Base-by-base conservation (phyloP, 345 rosid genomes). In the Ceriops decandra region DNA sequence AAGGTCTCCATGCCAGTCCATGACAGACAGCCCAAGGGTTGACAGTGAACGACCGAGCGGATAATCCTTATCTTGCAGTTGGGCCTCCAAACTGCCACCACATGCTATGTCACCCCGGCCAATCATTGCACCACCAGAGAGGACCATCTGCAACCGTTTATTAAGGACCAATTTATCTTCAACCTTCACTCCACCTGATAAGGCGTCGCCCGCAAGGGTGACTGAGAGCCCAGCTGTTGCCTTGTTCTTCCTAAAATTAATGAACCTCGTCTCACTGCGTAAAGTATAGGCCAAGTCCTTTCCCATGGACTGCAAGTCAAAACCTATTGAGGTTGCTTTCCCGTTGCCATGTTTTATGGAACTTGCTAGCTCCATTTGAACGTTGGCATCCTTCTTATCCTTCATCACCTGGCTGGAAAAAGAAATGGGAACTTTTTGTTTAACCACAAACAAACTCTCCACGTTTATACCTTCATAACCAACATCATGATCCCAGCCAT, bases 1-100 rank as follows among this genome's bases (percentile, higher is more conserved):
- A 64, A 90, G 92, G 77, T 92, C 97, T 6, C 99, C 97, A 10
- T 90, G 99, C 97, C 99, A 95, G 72, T 95, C 99, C 98, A 92
- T 92, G 62, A 86, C 83, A 0, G 97, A 92, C 33, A 92, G 85
- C 62, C 99, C 99, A 1, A 91, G 88, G 7, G 96, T 92, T 22
- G 90, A 80, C 59, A 86, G 76, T 5, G 83, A 87, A 57, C 90
- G 87, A 61, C 98, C 92, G 47, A 92, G 73, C 5, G 92, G 98
- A 80, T 87, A 82, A 47, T 95, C 98, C 68, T 89, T 86, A 76
- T 90, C 98, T 74, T 87, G 83, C 75, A 87, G 62, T 63, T 88
- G 95, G 63, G 96, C 97, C 85, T 92, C 98, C 76, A 95, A 79
- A 75, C 85, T 95, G 70, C 95, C 98, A 63, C 97, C 99, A 70